Conservation (phyloP, 2,329 filamentous ascomycete species). For the Venturia aucupariae region DNA sequence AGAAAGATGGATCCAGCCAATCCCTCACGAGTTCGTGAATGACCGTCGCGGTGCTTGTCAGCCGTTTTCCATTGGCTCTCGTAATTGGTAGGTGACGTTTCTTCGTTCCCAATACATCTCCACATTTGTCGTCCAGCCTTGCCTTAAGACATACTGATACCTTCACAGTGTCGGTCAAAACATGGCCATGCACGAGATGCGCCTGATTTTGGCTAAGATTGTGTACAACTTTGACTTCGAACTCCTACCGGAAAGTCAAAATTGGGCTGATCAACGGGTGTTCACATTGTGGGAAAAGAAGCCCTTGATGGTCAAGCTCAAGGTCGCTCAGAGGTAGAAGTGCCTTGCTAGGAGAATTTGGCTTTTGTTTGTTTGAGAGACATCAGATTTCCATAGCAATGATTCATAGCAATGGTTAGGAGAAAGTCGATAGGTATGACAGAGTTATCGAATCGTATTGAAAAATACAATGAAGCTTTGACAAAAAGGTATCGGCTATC, state of each 20-base stretch:
- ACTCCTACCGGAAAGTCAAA: constrained; percentile 19
- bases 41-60: constrained; percentile 21
- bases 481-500: too few species aligned
- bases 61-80: constrained; percentile 25
- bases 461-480: too few species aligned
- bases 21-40: not conserved
- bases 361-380: too few species aligned
- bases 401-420: too few species aligned
- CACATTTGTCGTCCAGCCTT: not conserved
- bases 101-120: not conserved
- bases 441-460: too few species aligned
- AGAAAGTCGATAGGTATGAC: too few species aligned
- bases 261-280: constrained; percentile 21
- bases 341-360: too few species aligned
- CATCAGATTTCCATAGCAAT: too few species aligned
- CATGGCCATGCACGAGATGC: constrained; percentile 30
- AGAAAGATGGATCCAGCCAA: constrained; percentile 25
- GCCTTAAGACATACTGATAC: not conserved
- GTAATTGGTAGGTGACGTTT: constrained; percentile 19
- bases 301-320: constrained; percentile 6
- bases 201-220: constrained; percentile 31
- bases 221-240: constrained; percentile 33
- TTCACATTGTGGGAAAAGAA: constrained; percentile 28
- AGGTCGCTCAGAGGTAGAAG: not conserved
- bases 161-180: not conserved